Evolutionary conservation across 2,329 filamentous ascomycete genomes (phyloP), one percentile per base, ranked within the genome.

Genomic region (Diaporthe citriasiana): DNA sequence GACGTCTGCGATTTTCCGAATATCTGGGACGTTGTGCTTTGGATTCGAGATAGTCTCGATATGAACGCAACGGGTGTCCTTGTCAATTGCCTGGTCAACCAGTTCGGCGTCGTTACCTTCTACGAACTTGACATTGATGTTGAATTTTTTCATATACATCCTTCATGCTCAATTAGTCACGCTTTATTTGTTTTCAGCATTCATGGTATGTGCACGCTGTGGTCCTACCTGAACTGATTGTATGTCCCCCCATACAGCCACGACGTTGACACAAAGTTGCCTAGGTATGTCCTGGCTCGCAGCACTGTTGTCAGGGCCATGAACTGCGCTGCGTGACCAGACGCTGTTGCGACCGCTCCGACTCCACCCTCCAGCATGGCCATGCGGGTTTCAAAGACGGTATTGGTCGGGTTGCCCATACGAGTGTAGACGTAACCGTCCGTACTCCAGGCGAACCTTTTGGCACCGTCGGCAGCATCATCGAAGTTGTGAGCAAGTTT

Each of bases 1-100:
- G 47, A 93, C 85, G 73, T 88, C 89, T 19, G 88, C 90, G 80
- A 94, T 92, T 10, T 87, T 89, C 79, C 91, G 87, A 74, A 93
- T 90, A 76, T 94, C 91, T 0, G 92, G 92, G 6, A 94, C 88
- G 78, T 78, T 80, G 74, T 81, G 78, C 73, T 81, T 81, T 12
- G 80, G 79, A 66, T 80, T 80, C 76, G 79, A 79, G 72, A 82
- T 81, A 3, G 79, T 81, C 75, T 81, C 80, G 65, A 81, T 77
- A 27, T 40, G 8, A 30, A 30, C 13, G 13, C 3, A 55, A 9
- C 51, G 25, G 5, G 51, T 22, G 15, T 40, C 12, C 10, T 38
- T 22, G 22, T n/a, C 25, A 56, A 22, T 22, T 33, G 27, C 27
- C 30, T 56, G 17, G 53, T 35, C 6, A 12, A 56, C 6, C 1